phyloP scores from a whole-genome alignment of 345 rosid genomes.

The Anacardium occidentale region DNA sequence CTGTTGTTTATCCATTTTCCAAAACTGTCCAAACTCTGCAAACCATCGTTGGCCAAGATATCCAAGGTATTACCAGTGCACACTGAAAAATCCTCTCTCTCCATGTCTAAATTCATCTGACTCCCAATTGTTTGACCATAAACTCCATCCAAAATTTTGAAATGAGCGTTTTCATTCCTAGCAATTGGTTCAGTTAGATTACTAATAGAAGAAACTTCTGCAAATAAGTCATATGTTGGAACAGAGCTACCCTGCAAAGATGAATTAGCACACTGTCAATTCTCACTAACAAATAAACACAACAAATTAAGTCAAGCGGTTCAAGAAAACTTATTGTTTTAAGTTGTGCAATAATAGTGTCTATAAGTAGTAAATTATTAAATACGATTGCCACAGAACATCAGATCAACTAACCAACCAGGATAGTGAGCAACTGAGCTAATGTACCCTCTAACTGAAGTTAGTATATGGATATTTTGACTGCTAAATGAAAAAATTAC shows the following conservation, averaged over 20 bases:
- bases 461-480: neutral
- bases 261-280: slow-evolving; percentile 16
- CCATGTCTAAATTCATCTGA: slow-evolving; percentile 37
- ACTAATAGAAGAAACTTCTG: slow-evolving; percentile 28
- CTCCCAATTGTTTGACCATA: slow-evolving; percentile 29
- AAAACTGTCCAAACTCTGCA: slow-evolving; percentile 81
- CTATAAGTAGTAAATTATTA: neutral
- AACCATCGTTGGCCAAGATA: slow-evolving; percentile 46
- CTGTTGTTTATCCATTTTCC: slow-evolving; percentile 73
- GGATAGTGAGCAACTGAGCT: neutral
- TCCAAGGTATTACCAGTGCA: slow-evolving; percentile 43
- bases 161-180: slow-evolving; percentile 26
- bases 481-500: neutral
- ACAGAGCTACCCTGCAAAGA: slow-evolving; percentile 41
- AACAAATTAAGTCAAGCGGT: too few relatives aligned
- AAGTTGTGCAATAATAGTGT: neutral
- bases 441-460: neutral
- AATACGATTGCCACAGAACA: neutral
- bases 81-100: slow-evolving; percentile 31
- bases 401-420: slow-evolving; percentile 3
- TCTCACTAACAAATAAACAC: neutral
- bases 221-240: slow-evolving; percentile 24
- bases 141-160: slow-evolving; percentile 33
- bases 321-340: neutral
- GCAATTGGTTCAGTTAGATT: slow-evolving; percentile 26